Evolutionary conservation across 116 monocot species (phyloP), one percentile per base, ranked within the genome.

Genomic region (Dioscorea cayenensis): DNA sequence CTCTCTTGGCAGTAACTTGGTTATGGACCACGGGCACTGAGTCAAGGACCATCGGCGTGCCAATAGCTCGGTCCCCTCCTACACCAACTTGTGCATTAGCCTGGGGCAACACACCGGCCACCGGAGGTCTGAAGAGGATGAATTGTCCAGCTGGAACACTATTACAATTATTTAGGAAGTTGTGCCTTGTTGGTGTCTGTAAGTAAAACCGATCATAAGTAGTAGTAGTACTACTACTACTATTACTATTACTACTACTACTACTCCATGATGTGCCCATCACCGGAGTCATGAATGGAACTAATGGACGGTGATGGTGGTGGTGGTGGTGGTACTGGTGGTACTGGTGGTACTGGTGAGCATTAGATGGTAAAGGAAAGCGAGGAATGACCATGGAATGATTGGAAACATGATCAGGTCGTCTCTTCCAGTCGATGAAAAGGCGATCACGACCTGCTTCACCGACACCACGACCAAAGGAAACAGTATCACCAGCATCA

Each of bases 361-460:
- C 8, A 17, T 18, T 36, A n/a, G 59, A 21, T 5, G 63, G 64
- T 14, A 77, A 20, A 32, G 64, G 60, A 66, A 43, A 70, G 48
- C 10, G 58, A 66, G 59, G 59, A 38, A 69, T 50, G 0, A 28
- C 63, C 17, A 1, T 51, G 11, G 21, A 7, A 1, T 43, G 66
- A 28, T 55, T 68, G 3, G 61, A 20, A 14, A 28, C 51, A 17
- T 25, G 25, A 25, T 75, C 80, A 1, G 77, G 75, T 9, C 78
- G 77, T 0, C 74, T 77, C 49, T 77, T 83, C 83, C 83, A 86
- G 52, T 86, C 86, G 60, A 86, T 86, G 65, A 83, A 86, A 65
- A 80, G 75, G 35, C 72, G 76, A 49, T 77, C 75, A 43, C 81
- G 69, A 4, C 25, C 78, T 43, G 75, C 67, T 7, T 73, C 78